Percentiles rank a stretch among this genome's conserved stretches.
phyloP scores from a whole-genome alignment of 176 grass and related monocot genomes.

The Guadua angustifolia region DNA sequence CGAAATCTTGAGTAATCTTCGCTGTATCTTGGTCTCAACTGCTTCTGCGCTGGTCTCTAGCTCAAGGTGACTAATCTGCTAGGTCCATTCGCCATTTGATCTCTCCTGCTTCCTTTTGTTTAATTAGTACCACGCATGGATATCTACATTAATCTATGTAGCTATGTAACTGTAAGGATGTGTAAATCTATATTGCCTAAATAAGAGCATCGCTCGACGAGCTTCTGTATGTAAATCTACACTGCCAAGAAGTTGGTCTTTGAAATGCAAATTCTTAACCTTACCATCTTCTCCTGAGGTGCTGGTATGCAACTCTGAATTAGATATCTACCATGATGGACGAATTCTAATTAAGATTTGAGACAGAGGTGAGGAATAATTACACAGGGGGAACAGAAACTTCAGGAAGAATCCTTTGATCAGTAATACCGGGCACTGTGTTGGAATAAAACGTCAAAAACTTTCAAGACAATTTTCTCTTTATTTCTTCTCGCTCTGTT shows the following conservation, averaged over 20 bases:
- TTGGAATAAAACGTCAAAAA: no score
- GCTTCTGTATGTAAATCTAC: not conserved
- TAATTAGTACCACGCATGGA: not conserved
- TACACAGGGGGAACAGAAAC: not conserved
- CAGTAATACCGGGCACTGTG: not conserved
- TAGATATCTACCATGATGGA: not conserved
- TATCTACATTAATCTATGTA: conserved; percentile 12
- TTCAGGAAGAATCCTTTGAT: not conserved
- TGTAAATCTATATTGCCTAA: conserved; percentile 23
- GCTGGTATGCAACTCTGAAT: conserved; percentile 1
- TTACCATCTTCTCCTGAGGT: not conserved
- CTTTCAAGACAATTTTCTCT: no score
- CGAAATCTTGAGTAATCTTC: not conserved
- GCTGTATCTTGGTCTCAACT: not conserved
- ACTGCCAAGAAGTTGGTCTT: no score
- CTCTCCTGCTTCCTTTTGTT: not conserved
- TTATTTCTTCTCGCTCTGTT: no score
- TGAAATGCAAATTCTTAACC: not conserved
- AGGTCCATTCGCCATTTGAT: conserved; percentile 31
- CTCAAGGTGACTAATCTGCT: conserved; percentile 2
- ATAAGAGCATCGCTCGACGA: conserved; percentile 22
- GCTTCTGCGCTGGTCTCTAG: not conserved
- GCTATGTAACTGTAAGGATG: conserved; percentile 16
- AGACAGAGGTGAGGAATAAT: not conserved
- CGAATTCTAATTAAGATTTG: not conserved